Evolutionary conservation across 179 eudicot genomes (phyloP).

Genomic region (Corrigiola litoralis): DNA sequence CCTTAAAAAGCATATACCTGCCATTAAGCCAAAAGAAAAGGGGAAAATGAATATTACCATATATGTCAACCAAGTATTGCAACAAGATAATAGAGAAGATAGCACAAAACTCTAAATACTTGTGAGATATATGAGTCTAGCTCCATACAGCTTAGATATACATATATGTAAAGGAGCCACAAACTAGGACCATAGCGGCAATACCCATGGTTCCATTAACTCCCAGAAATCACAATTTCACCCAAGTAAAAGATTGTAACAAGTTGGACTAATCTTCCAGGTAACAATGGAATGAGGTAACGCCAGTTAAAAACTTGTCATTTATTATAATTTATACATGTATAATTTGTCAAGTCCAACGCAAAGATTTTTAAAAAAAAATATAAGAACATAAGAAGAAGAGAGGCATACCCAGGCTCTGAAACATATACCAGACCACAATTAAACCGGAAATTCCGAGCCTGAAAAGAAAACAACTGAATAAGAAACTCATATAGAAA

Average conservation of each 20-base stretch:
- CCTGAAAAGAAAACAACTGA: conserved; percentile 42
- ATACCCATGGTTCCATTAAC: no score
- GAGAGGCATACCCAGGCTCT: conserved; percentile 88
- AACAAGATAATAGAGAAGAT: background rate
- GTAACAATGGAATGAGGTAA: background rate
- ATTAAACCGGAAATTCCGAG: conserved; percentile 85
- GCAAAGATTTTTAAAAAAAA: no score
- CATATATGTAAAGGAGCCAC: no score
- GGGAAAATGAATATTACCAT: background rate
- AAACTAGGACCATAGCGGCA: no score
- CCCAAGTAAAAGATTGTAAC: no score
- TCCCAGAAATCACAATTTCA: no score
- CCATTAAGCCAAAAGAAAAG: conserved; percentile 4
- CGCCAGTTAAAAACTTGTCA: background rate
- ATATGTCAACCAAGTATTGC: conserved; percentile 5
- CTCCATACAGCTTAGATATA: no score
- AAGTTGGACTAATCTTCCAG: no score
- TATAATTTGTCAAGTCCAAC: no score
- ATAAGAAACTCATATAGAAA: background rate
- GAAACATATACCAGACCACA: conserved; percentile 98
- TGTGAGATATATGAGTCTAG: no score
- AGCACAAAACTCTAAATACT: no score
- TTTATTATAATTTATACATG: no score
- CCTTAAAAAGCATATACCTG: conserved; percentile 90
- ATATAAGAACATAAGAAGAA: background rate